phyloP scores from a whole-genome alignment of 1,284 basidiomycete species.

The Ceratobasidium sp. region DNA sequence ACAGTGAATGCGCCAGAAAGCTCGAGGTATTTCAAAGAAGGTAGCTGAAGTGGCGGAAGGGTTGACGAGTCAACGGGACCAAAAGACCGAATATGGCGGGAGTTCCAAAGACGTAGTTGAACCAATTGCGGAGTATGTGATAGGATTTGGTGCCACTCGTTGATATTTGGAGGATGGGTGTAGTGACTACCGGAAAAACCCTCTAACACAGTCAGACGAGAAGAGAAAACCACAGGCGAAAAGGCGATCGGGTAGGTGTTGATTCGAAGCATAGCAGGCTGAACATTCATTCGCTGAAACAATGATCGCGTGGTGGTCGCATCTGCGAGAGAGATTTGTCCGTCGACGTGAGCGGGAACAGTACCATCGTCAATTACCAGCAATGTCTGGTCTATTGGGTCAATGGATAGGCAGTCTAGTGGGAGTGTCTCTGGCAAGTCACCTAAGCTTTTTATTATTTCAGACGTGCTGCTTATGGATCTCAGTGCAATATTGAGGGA shows the following conservation, averaged over 20 bases:
- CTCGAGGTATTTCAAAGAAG: not conserved
- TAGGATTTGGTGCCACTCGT: constrained; percentile 12
- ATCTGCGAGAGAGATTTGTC: not conserved
- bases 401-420: not conserved
- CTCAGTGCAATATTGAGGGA: constrained; percentile 15
- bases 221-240: not conserved
- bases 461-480: not conserved
- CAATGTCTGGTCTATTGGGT: not conserved
- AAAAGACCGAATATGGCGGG: not conserved
- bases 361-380: constrained; percentile 7
- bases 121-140: constrained; percentile 9
- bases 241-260: constrained; percentile 8
- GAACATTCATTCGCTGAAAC: constrained; percentile 16
- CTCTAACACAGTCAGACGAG: constrained; percentile 10
- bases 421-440: not conserved
- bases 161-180: not conserved
- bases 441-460: not conserved
- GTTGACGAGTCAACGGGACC: not conserved
- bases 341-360: not conserved
- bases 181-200: not conserved
- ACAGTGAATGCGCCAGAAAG: constrained; percentile 4
- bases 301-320: not conserved
- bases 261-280: constrained; percentile 2
- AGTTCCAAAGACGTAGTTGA: not conserved
- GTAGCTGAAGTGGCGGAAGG: not conserved